Percentiles rank a stretch among this genome's conserved stretches.
Evolutionary conservation across 2,329 filamentous ascomycete species (phyloP).

Genomic region (Ophidiomyces ophidiicola): DNA sequence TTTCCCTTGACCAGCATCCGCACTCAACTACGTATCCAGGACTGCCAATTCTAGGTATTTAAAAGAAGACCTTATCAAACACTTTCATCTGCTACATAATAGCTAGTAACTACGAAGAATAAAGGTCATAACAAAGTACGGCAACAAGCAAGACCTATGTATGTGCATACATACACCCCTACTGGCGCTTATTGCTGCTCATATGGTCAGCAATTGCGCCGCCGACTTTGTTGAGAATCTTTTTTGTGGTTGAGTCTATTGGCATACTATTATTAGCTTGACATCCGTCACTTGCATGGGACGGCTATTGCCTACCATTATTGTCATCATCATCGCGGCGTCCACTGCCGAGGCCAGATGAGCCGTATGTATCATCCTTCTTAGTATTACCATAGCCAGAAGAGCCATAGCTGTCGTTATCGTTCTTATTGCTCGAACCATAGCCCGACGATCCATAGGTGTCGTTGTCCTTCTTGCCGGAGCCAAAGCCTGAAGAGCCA

Average conservation of each 20-base stretch:
- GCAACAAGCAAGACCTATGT: too few species aligned
- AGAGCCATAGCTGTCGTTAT: slow-evolving; percentile 8
- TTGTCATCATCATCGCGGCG: slow-evolving; percentile 8
- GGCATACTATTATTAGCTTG: not conserved
- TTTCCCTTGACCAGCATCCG: slow-evolving; percentile 23
- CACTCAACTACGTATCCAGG: slow-evolving; percentile 25
- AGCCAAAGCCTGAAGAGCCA: slow-evolving; percentile 2
- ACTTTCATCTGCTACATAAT: too few species aligned
- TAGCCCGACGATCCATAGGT: too few species aligned
- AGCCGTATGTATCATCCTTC: slow-evolving; percentile 8
- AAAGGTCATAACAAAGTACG: too few species aligned
- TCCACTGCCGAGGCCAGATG: slow-evolving; percentile 4
- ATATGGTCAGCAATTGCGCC: slow-evolving; percentile 10
- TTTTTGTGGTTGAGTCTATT: slow-evolving; percentile 8
- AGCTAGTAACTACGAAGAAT: too few species aligned
- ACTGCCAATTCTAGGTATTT: too few species aligned
- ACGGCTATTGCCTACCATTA: slow-evolving; percentile 4
- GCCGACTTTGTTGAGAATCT: slow-evolving; percentile 11
- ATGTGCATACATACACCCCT: too few species aligned
- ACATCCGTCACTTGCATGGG: not conserved
- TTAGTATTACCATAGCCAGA: slow-evolving; percentile 4
- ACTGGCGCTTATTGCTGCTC: too few species aligned
- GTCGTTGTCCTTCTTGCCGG: not conserved
- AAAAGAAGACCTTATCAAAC: too few species aligned
- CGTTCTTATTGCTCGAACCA: slow-evolving; percentile 4